Percentiles rank a stretch among this genome's conserved stretches.
Conservation (phyloP, 108 stramenopile species). For the Aurantiochytrium sp. region DNA sequence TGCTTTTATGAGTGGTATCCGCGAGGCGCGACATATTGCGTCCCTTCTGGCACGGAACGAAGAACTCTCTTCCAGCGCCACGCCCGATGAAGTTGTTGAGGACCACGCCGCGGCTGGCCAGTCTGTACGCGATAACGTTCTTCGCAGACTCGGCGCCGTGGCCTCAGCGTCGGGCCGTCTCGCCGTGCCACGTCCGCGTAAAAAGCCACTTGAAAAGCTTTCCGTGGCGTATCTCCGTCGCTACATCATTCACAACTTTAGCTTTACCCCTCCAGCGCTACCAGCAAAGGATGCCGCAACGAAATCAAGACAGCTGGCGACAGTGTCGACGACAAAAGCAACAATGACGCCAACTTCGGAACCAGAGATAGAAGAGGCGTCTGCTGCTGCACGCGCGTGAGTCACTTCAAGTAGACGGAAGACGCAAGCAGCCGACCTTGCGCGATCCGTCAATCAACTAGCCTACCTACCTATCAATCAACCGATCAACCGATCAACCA, state of each 20-base stretch:
- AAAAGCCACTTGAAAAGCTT: neutral
- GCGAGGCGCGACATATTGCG: slow-evolving; percentile 58
- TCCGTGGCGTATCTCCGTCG: neutral
- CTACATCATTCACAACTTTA: neutral
- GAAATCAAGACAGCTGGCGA: neutral
- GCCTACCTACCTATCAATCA: too few species aligned
- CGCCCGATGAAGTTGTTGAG: neutral
- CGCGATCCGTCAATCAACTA: too few species aligned
- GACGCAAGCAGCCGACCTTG: too few species aligned
- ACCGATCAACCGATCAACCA: too few species aligned
- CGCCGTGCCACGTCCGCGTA: neutral
- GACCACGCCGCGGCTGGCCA: neutral
- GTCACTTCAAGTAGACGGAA: too few species aligned
- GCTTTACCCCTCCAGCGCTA: neutral
- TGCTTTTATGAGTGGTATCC: slow-evolving; percentile 74
- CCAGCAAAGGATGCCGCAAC: neutral
- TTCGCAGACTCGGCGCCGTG: neutral
- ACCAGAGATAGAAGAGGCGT: too few species aligned
- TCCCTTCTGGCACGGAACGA: neutral
- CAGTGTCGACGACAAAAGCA: neutral
- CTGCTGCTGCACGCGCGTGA: too few species aligned
- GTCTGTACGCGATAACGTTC: neutral
- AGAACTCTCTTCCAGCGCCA: neutral
- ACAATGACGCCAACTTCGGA: too few species aligned
- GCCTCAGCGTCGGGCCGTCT: neutral